A percentile compares a stretch with the other conserved stretches of the same genome.
These are phyloP conservation scores for Chalara sp. DNA, from an alignment of 2,329 filamentous ascomycete genomes.

Conservation along the genomic window DNA sequence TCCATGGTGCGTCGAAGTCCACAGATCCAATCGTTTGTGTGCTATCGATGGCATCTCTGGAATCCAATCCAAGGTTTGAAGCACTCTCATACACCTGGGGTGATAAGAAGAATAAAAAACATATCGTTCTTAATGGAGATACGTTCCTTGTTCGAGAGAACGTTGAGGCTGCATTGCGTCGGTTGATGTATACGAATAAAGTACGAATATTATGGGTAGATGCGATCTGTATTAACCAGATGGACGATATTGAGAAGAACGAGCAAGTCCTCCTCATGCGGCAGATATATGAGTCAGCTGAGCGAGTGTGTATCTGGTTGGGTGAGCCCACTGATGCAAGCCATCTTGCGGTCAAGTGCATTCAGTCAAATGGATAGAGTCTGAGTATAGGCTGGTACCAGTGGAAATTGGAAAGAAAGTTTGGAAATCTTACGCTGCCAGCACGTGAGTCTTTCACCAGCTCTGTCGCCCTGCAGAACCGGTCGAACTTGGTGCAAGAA, in stretches of 20 bases:
- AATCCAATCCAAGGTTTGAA: not conserved
- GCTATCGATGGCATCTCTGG: not conserved
- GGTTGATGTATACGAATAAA: not conserved
- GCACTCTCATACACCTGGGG: not conserved
- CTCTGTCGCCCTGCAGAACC: too few relatives aligned
- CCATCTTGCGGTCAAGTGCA: too few relatives aligned
- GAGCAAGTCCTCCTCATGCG: constrained; percentile 18
- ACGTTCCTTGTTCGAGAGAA: not conserved
- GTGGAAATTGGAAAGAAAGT: too few relatives aligned
- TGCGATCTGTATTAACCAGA: constrained; percentile 21
- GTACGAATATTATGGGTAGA: constrained; percentile 18
- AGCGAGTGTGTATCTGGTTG: too few relatives aligned
- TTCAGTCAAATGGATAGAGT: too few relatives aligned
- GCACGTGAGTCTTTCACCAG: too few relatives aligned
- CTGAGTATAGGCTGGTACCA: too few relatives aligned
- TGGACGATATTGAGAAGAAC: constrained; percentile 11
- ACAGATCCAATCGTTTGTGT: not conserved
- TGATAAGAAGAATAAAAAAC: not conserved
- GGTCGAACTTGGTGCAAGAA: too few relatives aligned
- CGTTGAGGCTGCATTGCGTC: not conserved
- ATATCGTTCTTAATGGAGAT: not conserved
- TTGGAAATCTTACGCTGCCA: too few relatives aligned
- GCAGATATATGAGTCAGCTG: not conserved
- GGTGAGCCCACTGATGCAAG: too few relatives aligned
- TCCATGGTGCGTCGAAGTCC: too few relatives aligned